phyloP scores from a whole-genome alignment of 768 basidiomycete species.

The Heimioporus sp. region DNA sequence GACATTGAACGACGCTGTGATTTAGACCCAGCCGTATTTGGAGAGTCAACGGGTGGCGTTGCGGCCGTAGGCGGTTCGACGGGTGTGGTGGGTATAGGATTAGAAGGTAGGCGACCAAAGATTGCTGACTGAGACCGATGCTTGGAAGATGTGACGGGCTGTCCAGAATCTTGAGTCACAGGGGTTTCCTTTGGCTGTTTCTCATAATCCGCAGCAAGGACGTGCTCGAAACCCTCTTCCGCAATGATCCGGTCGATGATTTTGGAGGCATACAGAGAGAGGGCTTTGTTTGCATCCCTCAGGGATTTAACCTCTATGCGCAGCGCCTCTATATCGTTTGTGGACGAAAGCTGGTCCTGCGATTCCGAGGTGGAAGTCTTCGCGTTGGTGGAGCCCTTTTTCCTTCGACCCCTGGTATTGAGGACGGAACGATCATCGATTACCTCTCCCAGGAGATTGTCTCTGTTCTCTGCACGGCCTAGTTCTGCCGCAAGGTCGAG shows the following conservation, averaged over 20 bases:
- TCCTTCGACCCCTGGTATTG: slow-evolving; percentile 47
- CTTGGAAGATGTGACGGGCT: slow-evolving; percentile 31
- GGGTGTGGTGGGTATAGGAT: slow-evolving; percentile 38
- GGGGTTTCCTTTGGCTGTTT: slow-evolving; percentile 49
- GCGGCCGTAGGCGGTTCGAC: slow-evolving; percentile 19
- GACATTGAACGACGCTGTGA: slow-evolving; percentile 73
- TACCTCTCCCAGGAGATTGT: slow-evolving; percentile 57
- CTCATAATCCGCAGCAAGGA: slow-evolving; percentile 90
- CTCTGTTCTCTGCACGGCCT: slow-evolving; percentile 88
- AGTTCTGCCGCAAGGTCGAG: slow-evolving; percentile 90
- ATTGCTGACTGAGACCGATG: slow-evolving; percentile 63
- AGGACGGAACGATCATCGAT: slow-evolving; percentile 49
- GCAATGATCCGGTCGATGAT: slow-evolving; percentile 97
- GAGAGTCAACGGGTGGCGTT: slow-evolving; percentile 20
- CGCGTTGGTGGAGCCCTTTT: slow-evolving; percentile 30
- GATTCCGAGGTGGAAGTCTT: slow-evolving; percentile 37
- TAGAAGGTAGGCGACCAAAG: slow-evolving; percentile 37
- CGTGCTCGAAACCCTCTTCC: slow-evolving; percentile 95
- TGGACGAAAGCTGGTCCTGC: slow-evolving; percentile 41
- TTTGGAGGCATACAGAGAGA: slow-evolving; percentile 94
- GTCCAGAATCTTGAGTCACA: slow-evolving; percentile 23
- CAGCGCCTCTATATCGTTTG: slow-evolving; percentile 70
- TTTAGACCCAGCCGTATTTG: slow-evolving; percentile 34
- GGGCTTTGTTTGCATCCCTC: slow-evolving; percentile 93
- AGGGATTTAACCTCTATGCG: slow-evolving; percentile 86